A percentile compares a stretch with the other conserved stretches of the same genome.
Conservation (phyloP, 164 flowering plant species). For the Vitis vinifera region ASM3070453v1 NC_081819.1:21871501-21872000, state of each 20-base stretch:
- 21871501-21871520: not conserved
- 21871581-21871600: not conserved
- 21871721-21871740: constrained; percentile 5
- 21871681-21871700: not conserved
- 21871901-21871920: constrained; percentile 84
- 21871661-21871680: not conserved
- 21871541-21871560: not conserved
- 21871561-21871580: too few species aligned
- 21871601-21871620: not conserved
- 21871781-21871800: constrained; percentile 23
- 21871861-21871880: constrained; percentile 55
- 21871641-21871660: not conserved
- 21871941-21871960: constrained; percentile 48
- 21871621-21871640: not conserved
- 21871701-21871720: constrained; percentile 1
- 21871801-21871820: constrained; percentile 28
- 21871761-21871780: constrained; percentile 45
- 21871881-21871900: constrained; percentile 64
- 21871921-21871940: constrained; percentile 61
- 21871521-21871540: not conserved
- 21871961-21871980: constrained; percentile 53
- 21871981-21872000: constrained; percentile 34
- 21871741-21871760: constrained; percentile 30
- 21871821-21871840: constrained; percentile 48
- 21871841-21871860: constrained; percentile 80